Base-by-base conservation (phyloP, 164 flowering plant genomes). In the Vitis riparia region DNA sequence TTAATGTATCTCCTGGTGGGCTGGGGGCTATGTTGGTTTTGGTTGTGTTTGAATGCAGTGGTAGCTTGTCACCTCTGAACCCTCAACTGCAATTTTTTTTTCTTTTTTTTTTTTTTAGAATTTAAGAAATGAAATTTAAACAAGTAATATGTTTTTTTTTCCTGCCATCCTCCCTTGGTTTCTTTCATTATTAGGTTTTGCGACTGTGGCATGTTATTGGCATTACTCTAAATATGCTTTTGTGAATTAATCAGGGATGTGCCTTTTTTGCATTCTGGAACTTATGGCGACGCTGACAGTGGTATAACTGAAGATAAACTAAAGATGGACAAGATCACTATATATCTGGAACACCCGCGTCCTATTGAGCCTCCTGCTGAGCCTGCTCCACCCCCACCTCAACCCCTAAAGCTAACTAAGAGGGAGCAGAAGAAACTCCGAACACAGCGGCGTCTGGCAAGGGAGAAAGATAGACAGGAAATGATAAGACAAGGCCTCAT, bases 361-460 rank as follows among this genome's bases (percentile, higher is more conserved):
- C 99, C 99, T 7, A 93, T 95, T 63, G 99, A 93, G 72, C 98
- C 99, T 19, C 99, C 98, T 53, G 95, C 92, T 52, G 99, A 95
- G 71, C 87, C 96, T 66, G 89, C 97, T 47, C 97, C 97, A 17
- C 98, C 99, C 47, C 94, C 98, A 17, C 99, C 99, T 67, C 99
- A 93, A 52, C 97, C 99, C 5, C 73, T 95, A 66, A 95, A 91
- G 75, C 86, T 95, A 30, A 95, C 99, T 37, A 93, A 89, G 80
- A 89, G 89, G 79, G 99, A 95, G 74, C 97, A 88, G 83, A 95
- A 95, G 86, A 95, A 95, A 85, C 85, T 95, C 15, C 88, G 99
- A 48, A 95, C 99, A 3, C 99, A 95, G 75, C 73, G 93, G 1
- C 93, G 99, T 29, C 78, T 95, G 55, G 92, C 93, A 0, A 88